Base-by-base conservation (phyloP, 1,284 basidiomycete species). In the Fomitopsis schrenkii region DNA sequence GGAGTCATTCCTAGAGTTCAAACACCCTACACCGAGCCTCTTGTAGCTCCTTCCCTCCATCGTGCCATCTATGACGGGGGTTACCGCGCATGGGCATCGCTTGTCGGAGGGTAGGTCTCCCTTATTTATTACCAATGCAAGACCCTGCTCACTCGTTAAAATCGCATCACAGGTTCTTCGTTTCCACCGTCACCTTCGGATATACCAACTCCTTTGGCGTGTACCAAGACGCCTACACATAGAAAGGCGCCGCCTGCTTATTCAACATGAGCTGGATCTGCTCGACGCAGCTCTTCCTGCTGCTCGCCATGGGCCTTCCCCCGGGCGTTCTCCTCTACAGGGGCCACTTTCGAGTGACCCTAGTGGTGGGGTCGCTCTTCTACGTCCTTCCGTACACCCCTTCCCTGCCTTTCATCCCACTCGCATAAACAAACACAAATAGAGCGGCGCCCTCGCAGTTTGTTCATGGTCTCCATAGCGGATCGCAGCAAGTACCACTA, bases 161-260 rank as follows among this genome's bases (percentile, higher is more conserved):
- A 5, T 3, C 0, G 30, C 30, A 8, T 33, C 30, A 33, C 8
- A 8, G 53, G 30, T 64, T 75, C 17, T 36, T 35, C 9, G 12
- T 62, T 12, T 30, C 4, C n/a, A 58, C 59, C 3, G 55, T 42
- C 10, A 58, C 57, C 3, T 64, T 57, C 45, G 60, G 56, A 8
- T 44, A 64, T n/a, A 50, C 61, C 28, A 70, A 63, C 54, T 76
- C 78, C 3, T 80, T 77, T 60, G 79, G 79, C 12, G 79, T 79
- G 3, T 79, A 76, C 61, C 75, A 80, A 67, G 78, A 80, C 69
- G 79, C 76, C 59, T 80, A 79, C 62, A 76, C 72, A 15, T 73
- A 77, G 45, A 56, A 67, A 10, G 52, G 54, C 15, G 19, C 41
- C 3, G 42, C 38, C 2, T 46, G 58, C 2, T 15, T 79, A 0